A percentile compares a stretch with the other conserved stretches of the same genome.
phyloP scores from a whole-genome alignment of 352 stramenopile genomes.

The Globisporangium nagaii region DNA sequence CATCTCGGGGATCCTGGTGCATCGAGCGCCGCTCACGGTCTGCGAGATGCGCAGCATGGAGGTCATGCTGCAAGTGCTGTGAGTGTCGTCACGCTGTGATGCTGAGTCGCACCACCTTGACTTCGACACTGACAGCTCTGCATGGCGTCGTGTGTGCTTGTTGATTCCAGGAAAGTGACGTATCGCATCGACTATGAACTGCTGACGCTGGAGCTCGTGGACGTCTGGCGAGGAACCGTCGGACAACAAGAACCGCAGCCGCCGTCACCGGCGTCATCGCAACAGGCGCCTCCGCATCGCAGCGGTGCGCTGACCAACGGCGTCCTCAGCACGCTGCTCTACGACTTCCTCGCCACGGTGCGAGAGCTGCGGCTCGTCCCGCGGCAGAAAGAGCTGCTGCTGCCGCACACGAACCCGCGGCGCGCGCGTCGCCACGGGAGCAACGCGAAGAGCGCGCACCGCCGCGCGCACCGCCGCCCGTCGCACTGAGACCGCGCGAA shows the following conservation, averaged over 20 bases:
- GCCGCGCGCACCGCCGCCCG: background rate
- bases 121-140: background rate
- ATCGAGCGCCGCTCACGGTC: slow-evolving; percentile 46
- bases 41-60: slow-evolving; percentile 63
- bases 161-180: slow-evolving; percentile 9
- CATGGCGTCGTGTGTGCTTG: background rate
- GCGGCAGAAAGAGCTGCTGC: slow-evolving; percentile 67
- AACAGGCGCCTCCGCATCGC: background rate
- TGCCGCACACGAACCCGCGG: slow-evolving; percentile 8
- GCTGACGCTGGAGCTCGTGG: slow-evolving; percentile 14
- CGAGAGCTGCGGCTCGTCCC: slow-evolving; percentile 74
- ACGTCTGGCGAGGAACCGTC: slow-evolving; percentile 14
- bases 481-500: background rate
- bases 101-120: too few species aligned
- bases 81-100: slow-evolving; percentile 30
- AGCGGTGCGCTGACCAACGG: slow-evolving; percentile 21
- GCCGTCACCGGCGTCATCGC: background rate
- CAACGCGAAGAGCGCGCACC: background rate
- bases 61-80: slow-evolving; percentile 81
- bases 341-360: slow-evolving; percentile 74
- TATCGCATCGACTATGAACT: slow-evolving; percentile 13
- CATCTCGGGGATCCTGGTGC: slow-evolving; percentile 56
- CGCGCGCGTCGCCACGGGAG: slow-evolving; percentile 4
- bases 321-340: slow-evolving; percentile 41
- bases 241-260: background rate